A percentile compares a stretch with the other conserved stretches of the same genome.
phyloP scores from a whole-genome alignment of 2,329 filamentous ascomycete species.

The Rhynchosporium secalis region DNA sequence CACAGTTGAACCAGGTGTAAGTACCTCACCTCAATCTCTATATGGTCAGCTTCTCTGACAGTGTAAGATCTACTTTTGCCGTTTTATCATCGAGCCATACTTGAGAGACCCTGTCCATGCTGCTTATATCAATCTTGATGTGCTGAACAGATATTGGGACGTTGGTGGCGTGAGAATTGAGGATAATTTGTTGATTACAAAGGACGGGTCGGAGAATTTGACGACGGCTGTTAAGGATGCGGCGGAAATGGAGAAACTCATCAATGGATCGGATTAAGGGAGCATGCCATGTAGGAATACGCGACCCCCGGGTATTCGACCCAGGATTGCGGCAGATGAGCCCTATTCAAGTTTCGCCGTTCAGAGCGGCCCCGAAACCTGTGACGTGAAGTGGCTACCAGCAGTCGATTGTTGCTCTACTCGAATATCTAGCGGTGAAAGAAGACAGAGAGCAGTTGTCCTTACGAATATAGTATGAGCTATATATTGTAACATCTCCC shows the following conservation, averaged over 20 bases:
- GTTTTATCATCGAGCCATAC: slow-evolving; percentile 82
- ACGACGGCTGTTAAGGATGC: slow-evolving; percentile 71
- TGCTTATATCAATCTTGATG: slow-evolving; percentile 72
- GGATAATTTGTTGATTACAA: slow-evolving; percentile 73
- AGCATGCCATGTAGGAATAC: neutral
- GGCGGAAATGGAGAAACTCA: slow-evolving; percentile 54
- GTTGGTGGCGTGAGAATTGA: slow-evolving; percentile 73
- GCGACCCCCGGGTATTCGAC: no score
- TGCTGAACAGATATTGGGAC: slow-evolving; percentile 78
- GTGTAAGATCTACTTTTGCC: slow-evolving; percentile 80
- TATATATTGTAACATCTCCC: no score
- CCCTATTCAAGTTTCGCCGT: neutral
- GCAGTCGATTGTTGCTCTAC: no score
- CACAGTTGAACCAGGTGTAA: slow-evolving; percentile 89
- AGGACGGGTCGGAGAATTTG: slow-evolving; percentile 68
- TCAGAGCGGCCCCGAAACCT: no score
- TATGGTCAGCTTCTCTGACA: slow-evolving; percentile 6
- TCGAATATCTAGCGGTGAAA: no score
- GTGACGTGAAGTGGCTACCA: no score
- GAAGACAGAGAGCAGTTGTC: no score
- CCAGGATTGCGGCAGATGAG: no score
- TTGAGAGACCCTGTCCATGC: slow-evolving; percentile 69
- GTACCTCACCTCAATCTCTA: slow-evolving; percentile 39
- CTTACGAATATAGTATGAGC: no score
- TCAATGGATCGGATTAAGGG: slow-evolving; percentile 26